Base-by-base conservation (phyloP, 306 rosid species). In the Pyrus pyrifolia region DNA sequence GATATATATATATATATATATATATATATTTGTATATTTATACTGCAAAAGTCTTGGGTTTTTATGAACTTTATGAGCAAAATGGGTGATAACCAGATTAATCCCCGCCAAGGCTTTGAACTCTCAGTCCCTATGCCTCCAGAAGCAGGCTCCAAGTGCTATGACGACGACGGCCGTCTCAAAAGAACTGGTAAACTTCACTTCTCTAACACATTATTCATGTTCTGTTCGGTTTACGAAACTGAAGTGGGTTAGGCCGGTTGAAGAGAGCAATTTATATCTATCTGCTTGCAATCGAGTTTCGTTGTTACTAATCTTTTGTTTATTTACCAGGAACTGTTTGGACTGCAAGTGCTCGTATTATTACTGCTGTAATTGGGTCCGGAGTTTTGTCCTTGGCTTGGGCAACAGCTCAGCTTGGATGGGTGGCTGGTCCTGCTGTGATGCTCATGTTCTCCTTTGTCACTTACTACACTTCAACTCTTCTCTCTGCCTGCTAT, bases 371-470 rank as follows among this genome's bases (percentile, higher is more conserved):
- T 3, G 97, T 91, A 61, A 89, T 93, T 25, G 98, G 98, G 0
- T 89, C 98, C 6, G 98, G 98, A 5, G 98, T 93, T 67, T 57
- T 91, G 23, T 79, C 98, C 3, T 71, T 93, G 82, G 97, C 97
- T 58, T 93, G 92, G 92, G 97, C 98, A 10, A 81, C 77, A 10
- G 98, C 98, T 35, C 98, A 93, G 76, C 96, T 93, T 35, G 98
- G 98, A 68, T 93, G 98, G 98, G 38, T 91, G 62, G 96, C 91
- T 74, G 98, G 98, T 67, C 98, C 98, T 14, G 49, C 77, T 46
- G 88, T 81, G 6, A 88, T 93, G 98, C 29, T 89, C 29, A 63
- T 93, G 81, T 93, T 93, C 85, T 78, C 97, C 30, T n/a, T 80
- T 58, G 91, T 93, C 38, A 93, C 98, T 77, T 91, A 84, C 82